phyloP scores from a whole-genome alignment of 2,329 filamentous ascomycete species.

The Sporothrix brunneoviolacea region DNA sequence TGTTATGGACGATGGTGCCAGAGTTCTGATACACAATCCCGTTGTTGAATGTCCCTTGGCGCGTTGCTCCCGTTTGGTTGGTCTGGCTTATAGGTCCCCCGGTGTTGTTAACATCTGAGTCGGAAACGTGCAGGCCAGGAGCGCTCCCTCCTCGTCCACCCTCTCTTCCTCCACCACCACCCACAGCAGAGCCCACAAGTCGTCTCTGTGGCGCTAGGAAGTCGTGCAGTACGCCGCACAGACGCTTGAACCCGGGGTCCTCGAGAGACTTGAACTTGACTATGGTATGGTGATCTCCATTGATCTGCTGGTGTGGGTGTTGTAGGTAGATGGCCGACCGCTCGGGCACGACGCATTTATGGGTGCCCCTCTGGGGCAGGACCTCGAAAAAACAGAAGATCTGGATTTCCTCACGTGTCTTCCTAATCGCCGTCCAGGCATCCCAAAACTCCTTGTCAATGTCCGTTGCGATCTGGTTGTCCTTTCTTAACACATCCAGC shows the following conservation, averaged over 20 bases:
- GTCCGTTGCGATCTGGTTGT: background rate
- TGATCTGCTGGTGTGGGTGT: background rate
- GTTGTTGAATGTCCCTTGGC: no score
- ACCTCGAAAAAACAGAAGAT: constrained; percentile 7
- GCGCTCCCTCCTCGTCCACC: no score
- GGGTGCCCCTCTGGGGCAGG: background rate
- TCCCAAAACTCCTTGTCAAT: constrained; percentile 5
- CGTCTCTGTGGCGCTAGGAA: no score
- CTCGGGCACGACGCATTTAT: background rate
- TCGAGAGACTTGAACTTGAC: background rate
- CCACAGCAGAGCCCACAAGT: no score
- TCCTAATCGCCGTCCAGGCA: background rate
- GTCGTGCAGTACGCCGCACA: background rate
- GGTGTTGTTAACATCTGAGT: no score
- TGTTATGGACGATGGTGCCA: no score
- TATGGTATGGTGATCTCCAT: constrained; percentile 1
- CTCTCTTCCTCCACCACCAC: no score
- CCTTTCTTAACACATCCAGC: background rate
- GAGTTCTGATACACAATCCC: no score
- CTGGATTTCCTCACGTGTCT: background rate
- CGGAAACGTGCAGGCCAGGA: no score
- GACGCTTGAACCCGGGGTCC: background rate
- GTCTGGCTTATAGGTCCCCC: no score
- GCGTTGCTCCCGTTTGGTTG: no score
- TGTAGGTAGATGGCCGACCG: constrained; percentile 2